Percentiles rank a stretch among this genome's conserved stretches.
These are phyloP conservation scores for Hirschioporus abietinus DNA, from an alignment of 768 basidiomycete genomes.

Conservation along the genomic window DNA sequence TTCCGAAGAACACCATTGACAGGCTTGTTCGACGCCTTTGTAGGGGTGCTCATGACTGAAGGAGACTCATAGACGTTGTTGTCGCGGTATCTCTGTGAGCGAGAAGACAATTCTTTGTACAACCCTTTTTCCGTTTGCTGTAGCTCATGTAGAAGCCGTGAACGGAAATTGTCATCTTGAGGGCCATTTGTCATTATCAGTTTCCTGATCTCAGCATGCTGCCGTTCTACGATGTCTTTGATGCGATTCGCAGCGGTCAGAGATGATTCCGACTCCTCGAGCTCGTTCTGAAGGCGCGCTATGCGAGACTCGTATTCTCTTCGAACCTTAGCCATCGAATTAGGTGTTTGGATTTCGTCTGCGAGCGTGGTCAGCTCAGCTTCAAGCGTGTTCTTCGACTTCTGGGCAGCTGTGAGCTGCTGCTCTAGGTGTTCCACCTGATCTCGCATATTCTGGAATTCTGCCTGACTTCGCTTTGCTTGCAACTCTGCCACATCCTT, in stretches of 20 bases:
- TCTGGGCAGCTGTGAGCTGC: conserved; percentile 46
- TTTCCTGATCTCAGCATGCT: conserved; percentile 69
- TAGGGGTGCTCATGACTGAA: conserved; percentile 42
- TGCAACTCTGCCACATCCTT: conserved; percentile 64
- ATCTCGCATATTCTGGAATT: conserved; percentile 49
- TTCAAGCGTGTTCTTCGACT: conserved; percentile 63
- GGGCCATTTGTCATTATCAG: conserved; percentile 53
- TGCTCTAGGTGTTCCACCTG: conserved; percentile 54
- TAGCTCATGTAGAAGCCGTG: conserved; percentile 56
- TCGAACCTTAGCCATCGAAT: conserved; percentile 53
- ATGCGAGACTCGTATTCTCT: conserved; percentile 62
- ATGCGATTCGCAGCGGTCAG: conserved; percentile 48
- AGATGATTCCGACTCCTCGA: conserved; percentile 51
- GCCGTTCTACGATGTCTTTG: conserved; percentile 56
- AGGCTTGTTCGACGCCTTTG: conserved; percentile 29
- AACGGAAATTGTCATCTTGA: conserved; percentile 56
- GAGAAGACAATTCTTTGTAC: conserved; percentile 42
- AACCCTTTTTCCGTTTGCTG: conserved; percentile 55
- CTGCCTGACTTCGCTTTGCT: conserved; percentile 52
- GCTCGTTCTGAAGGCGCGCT: conserved; percentile 52
- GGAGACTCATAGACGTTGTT: conserved; percentile 16
- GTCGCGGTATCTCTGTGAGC: conserved; percentile 24
- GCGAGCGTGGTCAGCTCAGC: conserved; percentile 61
- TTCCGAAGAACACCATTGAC: conserved; percentile 30
- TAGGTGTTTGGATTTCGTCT: conserved; percentile 48